Evolutionary conservation across 1,139 yeast genomes (phyloP).

Genomic region (Wickerhamomyces sp.): DNA sequence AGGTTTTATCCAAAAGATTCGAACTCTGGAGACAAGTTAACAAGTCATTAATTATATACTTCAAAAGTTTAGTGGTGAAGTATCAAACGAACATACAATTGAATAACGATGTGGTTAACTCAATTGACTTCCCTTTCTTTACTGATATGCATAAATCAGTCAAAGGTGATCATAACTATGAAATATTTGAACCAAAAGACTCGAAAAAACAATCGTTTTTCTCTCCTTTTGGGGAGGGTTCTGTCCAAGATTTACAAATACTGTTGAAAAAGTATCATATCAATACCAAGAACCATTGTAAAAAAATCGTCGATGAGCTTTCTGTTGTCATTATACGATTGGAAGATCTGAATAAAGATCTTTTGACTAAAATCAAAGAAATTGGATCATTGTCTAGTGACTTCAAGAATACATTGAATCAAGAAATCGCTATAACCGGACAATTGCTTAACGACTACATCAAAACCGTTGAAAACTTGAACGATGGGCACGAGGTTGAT

Average conservation of each 20-base stretch:
- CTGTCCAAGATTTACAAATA: conserved; percentile 45
- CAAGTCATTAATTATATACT: conserved; percentile 55
- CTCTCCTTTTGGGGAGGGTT: conserved; percentile 44
- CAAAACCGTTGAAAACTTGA: conserved; percentile 29
- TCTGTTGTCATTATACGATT: conserved; percentile 52
- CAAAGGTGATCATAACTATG: conserved; percentile 25
- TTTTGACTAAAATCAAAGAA: conserved; percentile 62
- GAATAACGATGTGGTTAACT: conserved; percentile 56
- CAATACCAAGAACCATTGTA: conserved; percentile 38
- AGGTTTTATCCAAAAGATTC: conserved; percentile 44
- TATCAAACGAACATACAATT: conserved; percentile 66
- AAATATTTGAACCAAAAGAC: conserved; percentile 32
- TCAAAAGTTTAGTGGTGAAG: conserved; percentile 47
- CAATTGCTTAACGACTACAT: conserved; percentile 41
- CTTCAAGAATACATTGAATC: conserved; percentile 39
- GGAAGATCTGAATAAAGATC: conserved; percentile 64
- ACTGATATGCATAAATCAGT: conserved; percentile 23
- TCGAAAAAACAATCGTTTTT: conserved; percentile 44
- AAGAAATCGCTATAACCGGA: conserved; percentile 53
- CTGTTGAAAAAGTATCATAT: conserved; percentile 42
- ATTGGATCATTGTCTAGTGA: conserved; percentile 51
- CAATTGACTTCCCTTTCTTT: conserved; percentile 53
- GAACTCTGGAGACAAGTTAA: conserved; percentile 68
- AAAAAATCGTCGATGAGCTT: conserved; percentile 52
- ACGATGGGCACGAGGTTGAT: conserved; percentile 14